These are phyloP conservation scores for Tetragonia tetragonoides DNA, from an alignment of 148 eudicot species.

Conservation along the genomic window DNA sequence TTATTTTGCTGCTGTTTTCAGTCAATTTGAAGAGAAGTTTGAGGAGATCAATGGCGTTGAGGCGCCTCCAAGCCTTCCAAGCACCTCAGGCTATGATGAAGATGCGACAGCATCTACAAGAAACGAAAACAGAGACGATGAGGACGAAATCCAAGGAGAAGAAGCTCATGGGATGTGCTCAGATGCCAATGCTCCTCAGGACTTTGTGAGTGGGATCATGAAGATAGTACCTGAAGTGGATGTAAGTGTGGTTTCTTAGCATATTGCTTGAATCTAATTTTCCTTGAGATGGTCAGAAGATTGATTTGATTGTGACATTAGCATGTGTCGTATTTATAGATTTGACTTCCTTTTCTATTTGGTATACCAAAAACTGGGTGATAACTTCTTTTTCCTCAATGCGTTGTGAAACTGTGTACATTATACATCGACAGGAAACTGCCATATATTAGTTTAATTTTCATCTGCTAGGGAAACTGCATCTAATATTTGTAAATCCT, in stretches of 20 bases:
- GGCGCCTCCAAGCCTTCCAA: constrained; percentile 47
- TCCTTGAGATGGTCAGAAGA: not conserved
- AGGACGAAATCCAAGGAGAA: constrained; percentile 41
- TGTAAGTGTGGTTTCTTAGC: constrained; percentile 52
- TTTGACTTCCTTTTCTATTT: not conserved
- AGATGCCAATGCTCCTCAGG: constrained; percentile 59
- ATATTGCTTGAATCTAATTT: not conserved
- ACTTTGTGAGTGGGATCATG: constrained; percentile 88
- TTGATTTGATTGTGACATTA: not conserved
- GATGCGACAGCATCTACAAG: constrained; percentile 26
- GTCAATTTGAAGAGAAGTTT: constrained; percentile 97
- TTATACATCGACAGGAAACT: not conserved
- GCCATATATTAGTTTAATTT: not conserved
- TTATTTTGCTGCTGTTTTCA: constrained; percentile 15
- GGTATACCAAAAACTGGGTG: not conserved
- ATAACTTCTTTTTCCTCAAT: not conserved
- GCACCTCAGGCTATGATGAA: constrained; percentile 40
- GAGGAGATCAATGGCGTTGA: constrained; percentile 77
- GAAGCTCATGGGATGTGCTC: constrained; percentile 42
- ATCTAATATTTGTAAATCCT: constrained; percentile 9
- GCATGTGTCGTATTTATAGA: not conserved
- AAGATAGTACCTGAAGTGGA: constrained; percentile 97
- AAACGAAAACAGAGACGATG: constrained; percentile 37
- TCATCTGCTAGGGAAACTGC: not conserved
- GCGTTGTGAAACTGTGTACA: not conserved